A percentile compares a stretch with the other conserved stretches of the same genome.
These are phyloP conservation scores for Globisporangium recalcitrans DNA, from an alignment of 352 stramenopile species.

Conservation along the genomic window DNA sequence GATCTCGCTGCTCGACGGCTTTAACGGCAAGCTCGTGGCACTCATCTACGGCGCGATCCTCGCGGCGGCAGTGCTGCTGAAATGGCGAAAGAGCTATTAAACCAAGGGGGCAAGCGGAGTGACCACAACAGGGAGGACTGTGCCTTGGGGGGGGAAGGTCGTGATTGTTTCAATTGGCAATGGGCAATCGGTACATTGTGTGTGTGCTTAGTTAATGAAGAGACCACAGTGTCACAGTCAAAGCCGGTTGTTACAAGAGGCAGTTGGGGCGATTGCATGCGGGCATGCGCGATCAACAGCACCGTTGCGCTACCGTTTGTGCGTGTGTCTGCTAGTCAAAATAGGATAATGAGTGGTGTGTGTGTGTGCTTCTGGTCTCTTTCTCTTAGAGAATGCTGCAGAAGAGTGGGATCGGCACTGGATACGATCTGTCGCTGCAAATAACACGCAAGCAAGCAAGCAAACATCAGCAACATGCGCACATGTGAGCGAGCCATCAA, in stretches of 20 bases:
- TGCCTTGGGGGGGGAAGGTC: no score
- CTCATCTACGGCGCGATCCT: constrained; percentile 50
- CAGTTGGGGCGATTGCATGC: background rate
- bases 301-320: background rate
- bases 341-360: background rate
- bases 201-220: background rate
- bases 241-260: background rate
- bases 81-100: constrained; percentile 35
- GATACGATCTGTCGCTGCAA: constrained; percentile 28
- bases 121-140: background rate
- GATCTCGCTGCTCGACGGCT: constrained; percentile 64
- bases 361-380: background rate
- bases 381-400: constrained; percentile 33
- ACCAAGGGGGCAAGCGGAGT: background rate
- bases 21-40: constrained; percentile 53
- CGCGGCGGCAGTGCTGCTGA: constrained; percentile 31
- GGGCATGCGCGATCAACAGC: background rate
- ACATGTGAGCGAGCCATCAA: background rate
- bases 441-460: background rate
- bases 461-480: background rate
- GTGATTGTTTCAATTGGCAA: background rate
- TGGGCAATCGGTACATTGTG: background rate
- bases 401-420: constrained; percentile 60
- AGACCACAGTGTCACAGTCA: background rate
- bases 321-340: background rate